Conservation (phyloP, 2,329 filamentous ascomycete genomes). For the Fusarium hainanense region DNA sequence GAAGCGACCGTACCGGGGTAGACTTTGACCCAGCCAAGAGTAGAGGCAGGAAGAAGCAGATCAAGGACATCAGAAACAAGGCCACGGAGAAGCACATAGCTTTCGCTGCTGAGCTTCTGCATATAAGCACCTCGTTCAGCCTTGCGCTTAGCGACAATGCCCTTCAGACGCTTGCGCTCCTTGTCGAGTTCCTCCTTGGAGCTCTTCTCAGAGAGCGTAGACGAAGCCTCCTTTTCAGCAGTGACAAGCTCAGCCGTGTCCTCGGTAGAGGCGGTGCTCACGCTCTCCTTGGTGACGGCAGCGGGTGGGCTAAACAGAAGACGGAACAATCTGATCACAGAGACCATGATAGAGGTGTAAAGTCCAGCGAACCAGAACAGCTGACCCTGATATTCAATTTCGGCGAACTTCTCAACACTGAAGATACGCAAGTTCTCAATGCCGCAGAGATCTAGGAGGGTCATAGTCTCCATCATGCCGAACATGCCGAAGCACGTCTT, state of each 20-base stretch:
- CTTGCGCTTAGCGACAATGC: constrained; percentile 49
- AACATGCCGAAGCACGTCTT: constrained; percentile 74
- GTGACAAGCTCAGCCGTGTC: constrained; percentile 29
- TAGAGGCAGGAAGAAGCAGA: constrained; percentile 68
- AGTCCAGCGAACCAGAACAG: constrained; percentile 77
- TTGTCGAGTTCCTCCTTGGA: constrained; percentile 44
- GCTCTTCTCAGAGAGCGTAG: constrained; percentile 32
- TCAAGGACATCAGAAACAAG: constrained; percentile 70
- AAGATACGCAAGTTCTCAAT: constrained; percentile 63
- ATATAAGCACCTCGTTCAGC: constrained; percentile 49
- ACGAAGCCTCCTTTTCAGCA: constrained; percentile 28
- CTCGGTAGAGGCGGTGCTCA: constrained; percentile 44
- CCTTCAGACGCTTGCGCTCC: constrained; percentile 52
- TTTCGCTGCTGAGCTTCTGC: constrained; percentile 46
- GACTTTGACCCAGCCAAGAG: constrained; percentile 69
- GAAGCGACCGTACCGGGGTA: constrained; percentile 64
- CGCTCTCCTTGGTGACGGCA: constrained; percentile 47
- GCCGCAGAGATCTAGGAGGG: constrained; percentile 65
- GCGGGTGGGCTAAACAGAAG: constrained; percentile 52
- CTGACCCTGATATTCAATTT: constrained; percentile 69
- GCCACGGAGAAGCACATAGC: constrained; percentile 56
- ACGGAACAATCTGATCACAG: constrained; percentile 56
- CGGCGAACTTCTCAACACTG: constrained; percentile 59
- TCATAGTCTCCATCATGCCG: constrained; percentile 72
- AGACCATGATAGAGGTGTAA: constrained; percentile 59